A percentile compares a stretch with the other conserved stretches of the same genome.
These are phyloP conservation scores for Trypanosoma brucei DNA, from an alignment of 208 protist genomes.

Conservation along the genomic window DNA sequence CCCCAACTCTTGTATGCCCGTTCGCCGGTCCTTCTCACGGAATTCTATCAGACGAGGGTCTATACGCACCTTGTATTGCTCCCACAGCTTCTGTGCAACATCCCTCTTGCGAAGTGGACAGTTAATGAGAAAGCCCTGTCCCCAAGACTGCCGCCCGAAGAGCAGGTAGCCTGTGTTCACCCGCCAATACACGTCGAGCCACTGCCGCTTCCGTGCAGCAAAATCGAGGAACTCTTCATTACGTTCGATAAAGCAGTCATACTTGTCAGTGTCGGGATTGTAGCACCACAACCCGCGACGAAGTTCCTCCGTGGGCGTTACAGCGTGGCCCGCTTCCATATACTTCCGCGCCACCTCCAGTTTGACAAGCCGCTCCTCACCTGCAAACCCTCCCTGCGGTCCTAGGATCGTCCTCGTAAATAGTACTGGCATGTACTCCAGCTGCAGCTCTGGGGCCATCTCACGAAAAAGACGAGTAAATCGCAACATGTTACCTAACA, in stretches of 20 bases:
- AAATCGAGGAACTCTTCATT: slow-evolving; percentile 89
- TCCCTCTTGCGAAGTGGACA: slow-evolving; percentile 86
- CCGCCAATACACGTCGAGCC: slow-evolving; percentile 91
- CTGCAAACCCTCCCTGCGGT: slow-evolving; percentile 84
- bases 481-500: slow-evolving; percentile 46
- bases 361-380: slow-evolving; percentile 89
- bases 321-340: slow-evolving; percentile 60
- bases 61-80: slow-evolving; percentile 90
- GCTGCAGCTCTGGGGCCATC: slow-evolving; percentile 87
- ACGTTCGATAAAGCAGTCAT: slow-evolving; percentile 85
- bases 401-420: slow-evolving; percentile 87
- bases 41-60: slow-evolving; percentile 86
- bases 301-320: slow-evolving; percentile 56
- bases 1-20: slow-evolving; percentile 86
- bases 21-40: slow-evolving; percentile 83
- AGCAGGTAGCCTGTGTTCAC: slow-evolving; percentile 91
- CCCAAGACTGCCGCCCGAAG: slow-evolving; percentile 86
- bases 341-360: slow-evolving; percentile 83
- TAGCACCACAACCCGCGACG: slow-evolving; percentile 86
- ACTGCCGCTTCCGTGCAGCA: slow-evolving; percentile 87
- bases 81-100: slow-evolving; percentile 89
- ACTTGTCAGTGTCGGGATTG: slow-evolving; percentile 81
- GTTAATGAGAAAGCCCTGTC: slow-evolving; percentile 86
- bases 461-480: slow-evolving; percentile 52
- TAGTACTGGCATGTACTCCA: slow-evolving; percentile 84